Base-by-base conservation (phyloP, 257 asterid genomes). In the Eucommia ulmoides region DNA sequence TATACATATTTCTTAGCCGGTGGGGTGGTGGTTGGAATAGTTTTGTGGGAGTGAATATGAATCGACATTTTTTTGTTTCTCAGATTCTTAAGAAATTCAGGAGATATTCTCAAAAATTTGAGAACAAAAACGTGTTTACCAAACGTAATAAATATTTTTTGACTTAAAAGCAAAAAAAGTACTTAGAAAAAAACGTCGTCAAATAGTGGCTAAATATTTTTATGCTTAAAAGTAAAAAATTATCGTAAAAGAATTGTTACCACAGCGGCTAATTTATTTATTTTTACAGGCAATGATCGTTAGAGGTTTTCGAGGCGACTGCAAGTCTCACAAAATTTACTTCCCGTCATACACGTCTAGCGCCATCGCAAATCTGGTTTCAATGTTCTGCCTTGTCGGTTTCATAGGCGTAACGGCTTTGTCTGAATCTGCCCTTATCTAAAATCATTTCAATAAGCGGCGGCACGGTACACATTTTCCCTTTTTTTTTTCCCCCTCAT, bases 201-300 rank as follows among this genome's bases (percentile, higher is more conserved):
- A 5, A 29, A 5, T 12, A 29, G 12, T 29, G 12, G 12, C 38
- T 29, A 7, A 5, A 5, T 29, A 9, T 24, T 22, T 35, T 33
- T 44, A 16, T 42, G 38, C 12, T 7, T 7, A 5, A 5, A 12
- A 12, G 38, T 7, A 12, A 12, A 29, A n/a, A n/a, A n/a, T n/a
- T n/a, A n/a, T n/a, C n/a, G n/a, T n/a, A n/a, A n/a, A n/a, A n/a
- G n/a, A n/a, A n/a, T n/a, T n/a, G n/a, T n/a, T n/a, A n/a, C n/a
- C n/a, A n/a, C n/a, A n/a, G n/a, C n/a, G n/a, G n/a, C n/a, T n/a
- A n/a, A n/a, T n/a, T n/a, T n/a, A n/a, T n/a, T n/a, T n/a, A n/a
- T 18, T 8, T 8, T 57, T 73, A 70, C 82, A 86, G 99, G 99
- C 99, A 6, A 86, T 91, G 99, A 86, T 91, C 33, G 84, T 86